Conservation (phyloP, 2,329 filamentous ascomycete genomes). For the Fragosphaeria purpurea region DNA sequence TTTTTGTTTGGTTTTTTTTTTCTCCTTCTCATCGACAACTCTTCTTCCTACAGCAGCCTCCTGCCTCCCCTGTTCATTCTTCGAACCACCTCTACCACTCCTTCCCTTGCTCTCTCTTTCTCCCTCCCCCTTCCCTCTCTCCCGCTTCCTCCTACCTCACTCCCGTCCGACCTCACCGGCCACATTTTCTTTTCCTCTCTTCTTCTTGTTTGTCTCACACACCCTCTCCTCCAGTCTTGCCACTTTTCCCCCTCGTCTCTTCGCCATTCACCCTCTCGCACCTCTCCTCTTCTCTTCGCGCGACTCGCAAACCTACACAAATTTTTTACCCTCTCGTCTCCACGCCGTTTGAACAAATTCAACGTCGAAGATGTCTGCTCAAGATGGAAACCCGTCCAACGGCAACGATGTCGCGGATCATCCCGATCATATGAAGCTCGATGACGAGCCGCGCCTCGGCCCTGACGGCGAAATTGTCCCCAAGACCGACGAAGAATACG, state of each 20-base stretch:
- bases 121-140: not conserved
- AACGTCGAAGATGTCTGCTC: slow-evolving; percentile 45
- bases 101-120: not conserved
- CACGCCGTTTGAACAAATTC: not conserved
- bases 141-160: not conserved
- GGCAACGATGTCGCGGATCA: slow-evolving; percentile 52
- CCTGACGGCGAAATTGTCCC: slow-evolving; percentile 70
- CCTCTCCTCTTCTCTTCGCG: not conserved
- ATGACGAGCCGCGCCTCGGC: slow-evolving; percentile 49
- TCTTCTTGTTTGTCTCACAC: slow-evolving; percentile 8
- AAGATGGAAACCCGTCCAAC: slow-evolving; percentile 47
- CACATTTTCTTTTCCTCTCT: slow-evolving; percentile 14
- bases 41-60: not conserved
- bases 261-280: slow-evolving; percentile 9
- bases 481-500: slow-evolving; percentile 96
- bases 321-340: not conserved
- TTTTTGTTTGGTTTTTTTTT: slow-evolving; percentile 9
- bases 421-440: slow-evolving; percentile 58
- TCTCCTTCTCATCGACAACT: slow-evolving; percentile 2
- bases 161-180: slow-evolving; percentile 3
- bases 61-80: not conserved
- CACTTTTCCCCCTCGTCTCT: slow-evolving; percentile 13
- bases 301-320: too few species aligned
- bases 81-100: not conserved
- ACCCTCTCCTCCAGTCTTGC: slow-evolving; percentile 7